Evolutionary conservation across 2,329 filamentous ascomycete genomes (phyloP).

Genomic region (Pseudomassariella vexata): DNA sequence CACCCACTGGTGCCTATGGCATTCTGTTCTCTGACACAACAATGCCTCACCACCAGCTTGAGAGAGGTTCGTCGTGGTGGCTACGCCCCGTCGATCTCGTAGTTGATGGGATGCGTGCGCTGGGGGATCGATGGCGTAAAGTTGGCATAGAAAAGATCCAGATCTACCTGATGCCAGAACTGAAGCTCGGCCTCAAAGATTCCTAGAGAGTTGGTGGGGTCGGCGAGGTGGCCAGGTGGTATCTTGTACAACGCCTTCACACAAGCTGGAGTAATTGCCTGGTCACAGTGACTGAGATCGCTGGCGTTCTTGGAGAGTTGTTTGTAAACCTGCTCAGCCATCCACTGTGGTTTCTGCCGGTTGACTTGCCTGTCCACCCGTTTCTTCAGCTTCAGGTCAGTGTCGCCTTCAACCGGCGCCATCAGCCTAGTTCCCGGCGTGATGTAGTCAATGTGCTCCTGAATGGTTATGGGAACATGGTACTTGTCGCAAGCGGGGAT

Average conservation of each 20-base stretch:
- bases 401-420: slow-evolving; percentile 9
- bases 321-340: neutral
- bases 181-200: slow-evolving; percentile 30
- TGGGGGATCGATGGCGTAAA: slow-evolving; percentile 17
- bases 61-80: slow-evolving; percentile 9
- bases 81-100: slow-evolving; percentile 25
- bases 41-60: slow-evolving; percentile 26
- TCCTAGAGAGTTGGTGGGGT: slow-evolving; percentile 13
- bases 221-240: slow-evolving; percentile 7
- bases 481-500: slow-evolving; percentile 27
- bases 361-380: neutral
- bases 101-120: slow-evolving; percentile 23
- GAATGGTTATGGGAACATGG: slow-evolving; percentile 33
- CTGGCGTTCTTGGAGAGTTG: neutral
- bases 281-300: slow-evolving; percentile 5
- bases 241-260: slow-evolving; percentile 12
- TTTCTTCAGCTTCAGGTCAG: slow-evolving; percentile 4
- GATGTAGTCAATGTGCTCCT: slow-evolving; percentile 39
- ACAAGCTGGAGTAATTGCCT: slow-evolving; percentile 8
- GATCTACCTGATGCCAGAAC: slow-evolving; percentile 21
- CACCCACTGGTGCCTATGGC: no score
- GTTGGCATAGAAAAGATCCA: slow-evolving; percentile 22
- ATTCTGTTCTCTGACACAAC: no score
- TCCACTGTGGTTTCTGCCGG: slow-evolving; percentile 1
- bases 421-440: slow-evolving; percentile 39